Base-by-base conservation (phyloP, 495 filamentous ascomycete genomes). In the Aspergillus haitiensis region DNA sequence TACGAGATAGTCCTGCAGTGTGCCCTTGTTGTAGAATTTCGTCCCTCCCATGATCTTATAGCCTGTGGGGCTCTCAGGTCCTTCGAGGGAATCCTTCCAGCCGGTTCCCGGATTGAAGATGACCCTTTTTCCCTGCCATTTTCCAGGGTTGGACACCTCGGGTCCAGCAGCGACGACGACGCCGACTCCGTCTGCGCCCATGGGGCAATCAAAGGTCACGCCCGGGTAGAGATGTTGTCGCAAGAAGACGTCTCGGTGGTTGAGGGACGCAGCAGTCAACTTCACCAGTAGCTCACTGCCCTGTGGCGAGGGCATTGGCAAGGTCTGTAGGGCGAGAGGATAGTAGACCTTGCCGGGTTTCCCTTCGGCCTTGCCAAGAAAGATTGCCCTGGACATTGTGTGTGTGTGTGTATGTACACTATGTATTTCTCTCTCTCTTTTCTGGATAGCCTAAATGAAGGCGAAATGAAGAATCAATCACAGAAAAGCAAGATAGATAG, bases 221-320 rank as follows among this genome's bases (percentile, higher is more conserved):
- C 82, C 86, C 1, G 93, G 93, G 79, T 97, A 97, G 10, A 96
- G 84, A 66, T 92, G 87, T 68, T 93, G 91, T 56, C 92, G 90
- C 72, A 94, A 87, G 80, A 96, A 96, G 65, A 93, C 82, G 72
- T 97, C 92, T 55, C 91, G 88, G 77, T 96, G 93, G 76, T 97
- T 97, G 55, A 97, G 85, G 13, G 92, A 85, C 8, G 87, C 88
- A 45, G 91, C 88, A 35, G 81, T 80, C 67, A 97, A 65, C 58
- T 81, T 82, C 58, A 97, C 66, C 35, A 91, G 77, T 58, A 95
- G 72, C 63, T 94, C 84, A 57, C 73, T 71, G 15, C 82, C 80
- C 15, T 83, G 79, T 6, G 89, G 87, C 39, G 76, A 74, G 33
- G 86, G 86, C 50, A 75, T 72, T 55, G 89, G 83, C 60, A 85